Conservation (phyloP, 768 basidiomycete genomes). For the Boletus reticulatus region DNA sequence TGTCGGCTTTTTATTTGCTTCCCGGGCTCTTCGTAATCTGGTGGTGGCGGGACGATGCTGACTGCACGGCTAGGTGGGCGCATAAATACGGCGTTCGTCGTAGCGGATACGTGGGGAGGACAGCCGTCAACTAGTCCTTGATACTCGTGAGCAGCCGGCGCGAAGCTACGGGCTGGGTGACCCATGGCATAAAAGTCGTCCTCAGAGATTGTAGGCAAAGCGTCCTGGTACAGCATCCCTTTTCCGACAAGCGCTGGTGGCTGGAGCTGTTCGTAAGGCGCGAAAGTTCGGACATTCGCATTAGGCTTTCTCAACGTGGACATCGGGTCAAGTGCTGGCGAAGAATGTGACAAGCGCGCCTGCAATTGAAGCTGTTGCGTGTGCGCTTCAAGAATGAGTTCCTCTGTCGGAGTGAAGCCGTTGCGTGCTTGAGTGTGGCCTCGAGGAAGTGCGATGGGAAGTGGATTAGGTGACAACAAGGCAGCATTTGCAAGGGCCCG, state of each 20-base stretch:
- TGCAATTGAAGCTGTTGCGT: conserved; percentile 27
- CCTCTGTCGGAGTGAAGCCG: conserved; percentile 69
- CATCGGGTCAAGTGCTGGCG: conserved; percentile 9
- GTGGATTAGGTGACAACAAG: conserved; percentile 7
- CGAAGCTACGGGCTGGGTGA: conserved; percentile 5
- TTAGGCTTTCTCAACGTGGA: conserved; percentile 7
- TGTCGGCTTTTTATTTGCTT: conserved; percentile 13
- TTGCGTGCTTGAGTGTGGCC: conserved; percentile 39
- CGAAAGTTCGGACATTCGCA: conserved; percentile 6
- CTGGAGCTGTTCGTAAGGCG: not conserved
- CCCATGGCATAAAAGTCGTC: conserved; percentile 35
- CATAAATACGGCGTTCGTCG: conserved; percentile 4
- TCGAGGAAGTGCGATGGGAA: conserved; percentile 14
- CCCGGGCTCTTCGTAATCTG: conserved; percentile 16
- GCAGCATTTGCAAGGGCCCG: conserved; percentile 22
- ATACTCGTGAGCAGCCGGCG: not conserved
- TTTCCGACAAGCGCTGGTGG: conserved; percentile 3
- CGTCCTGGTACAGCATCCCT: conserved; percentile 16
- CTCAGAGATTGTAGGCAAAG: conserved; percentile 32
- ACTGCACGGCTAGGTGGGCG: conserved; percentile 31
- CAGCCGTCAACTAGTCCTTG: not conserved
- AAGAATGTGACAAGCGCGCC: conserved; percentile 5
- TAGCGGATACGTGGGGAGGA: not conserved
- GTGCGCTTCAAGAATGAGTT: conserved; percentile 61
- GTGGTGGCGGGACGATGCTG: conserved; percentile 29